These are phyloP conservation scores for Gloeophyllum trabeum DNA, from an alignment of 768 basidiomycete species.

Conservation along the genomic window DNA sequence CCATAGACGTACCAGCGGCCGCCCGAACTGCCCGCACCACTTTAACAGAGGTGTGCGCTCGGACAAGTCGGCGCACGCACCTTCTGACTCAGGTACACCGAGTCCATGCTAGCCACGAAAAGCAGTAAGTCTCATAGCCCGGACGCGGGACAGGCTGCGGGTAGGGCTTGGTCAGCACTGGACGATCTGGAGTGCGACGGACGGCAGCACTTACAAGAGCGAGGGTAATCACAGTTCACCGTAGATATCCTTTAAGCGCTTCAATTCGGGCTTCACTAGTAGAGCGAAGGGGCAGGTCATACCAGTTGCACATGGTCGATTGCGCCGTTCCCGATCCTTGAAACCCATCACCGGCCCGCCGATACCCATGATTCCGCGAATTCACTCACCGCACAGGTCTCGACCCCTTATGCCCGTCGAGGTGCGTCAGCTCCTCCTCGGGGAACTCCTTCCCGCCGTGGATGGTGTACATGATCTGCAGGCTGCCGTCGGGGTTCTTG, in stretches of 20 bases:
- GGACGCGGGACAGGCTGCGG: too few relatives aligned
- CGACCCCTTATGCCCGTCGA: conserved; percentile 83
- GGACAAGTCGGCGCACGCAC: conserved; percentile 19
- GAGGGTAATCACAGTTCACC: conserved; percentile 66
- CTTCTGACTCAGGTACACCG: conserved; percentile 95
- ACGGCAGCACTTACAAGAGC: too few relatives aligned
- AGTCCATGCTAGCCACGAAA: conserved; percentile 93
- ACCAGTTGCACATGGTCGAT: conserved; percentile 89
- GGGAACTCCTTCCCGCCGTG: conserved; percentile 63
- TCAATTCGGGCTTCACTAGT: too few relatives aligned
- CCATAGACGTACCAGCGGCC: conserved; percentile 51
- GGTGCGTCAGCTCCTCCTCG: conserved; percentile 76
- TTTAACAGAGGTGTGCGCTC: not conserved
- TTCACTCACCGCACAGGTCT: conserved; percentile 54
- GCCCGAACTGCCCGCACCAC: conserved; percentile 43
- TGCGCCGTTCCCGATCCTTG: conserved; percentile 87
- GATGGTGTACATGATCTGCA: conserved; percentile 74
- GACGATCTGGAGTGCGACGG: too few relatives aligned
- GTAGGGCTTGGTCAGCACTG: too few relatives aligned
- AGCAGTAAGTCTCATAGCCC: too few relatives aligned
- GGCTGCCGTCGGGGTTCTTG: conserved; percentile 81
- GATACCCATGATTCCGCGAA: not conserved
- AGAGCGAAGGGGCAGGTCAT: too few relatives aligned
- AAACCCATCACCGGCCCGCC: not conserved
- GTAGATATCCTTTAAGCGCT: conserved; percentile 98